Base-by-base conservation (phyloP, 1,284 basidiomycete genomes). In the Ustilago esculenta region DNA sequence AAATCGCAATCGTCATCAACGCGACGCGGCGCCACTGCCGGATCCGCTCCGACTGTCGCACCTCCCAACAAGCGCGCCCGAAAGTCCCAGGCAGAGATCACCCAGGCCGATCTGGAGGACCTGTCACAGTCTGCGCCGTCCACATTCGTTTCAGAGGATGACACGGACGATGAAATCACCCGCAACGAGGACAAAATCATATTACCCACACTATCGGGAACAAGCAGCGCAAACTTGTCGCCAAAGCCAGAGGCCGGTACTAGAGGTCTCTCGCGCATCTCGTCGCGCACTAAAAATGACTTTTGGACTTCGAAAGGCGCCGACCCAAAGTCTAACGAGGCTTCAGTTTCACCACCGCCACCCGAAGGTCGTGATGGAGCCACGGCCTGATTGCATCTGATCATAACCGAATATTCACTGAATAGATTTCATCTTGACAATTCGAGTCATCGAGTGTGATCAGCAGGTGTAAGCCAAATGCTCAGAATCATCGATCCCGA, bases 241-340 rank as follows among this genome's bases (percentile, higher is more conserved):
- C 55, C 54, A 12, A 65, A 50, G 42, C 34, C 49, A 21, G 36
- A 40, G 12, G 37, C 11, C n/a, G 35, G 43, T 17, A 35, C 35
- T 1, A 51, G 57, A 29, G 57, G 57, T 5, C 21, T 61, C 5
- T 8, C 54, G 23, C 54, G 66, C 34, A 50, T 69, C 47, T 63
- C 66, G 18, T 69, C 59, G 15, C 66, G 66, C 42, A 59, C 59
- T 23, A 69, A 69, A 47, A 55, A 63, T 33, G 59, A 69, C 32
- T 69, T 69, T 37, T 69, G 66, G 66, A 58, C 66, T 2, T 33
- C 47, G 2, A 69, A 69, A 29, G 66, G 66, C 17, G 66, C 55
- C 8, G 59, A 69, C 32, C 35, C 47, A 7, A 18, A 39, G 18
- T 36, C 50, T 10, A 36, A 23, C 3, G 47, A 63, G 9, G 14